These are phyloP conservation scores for Xylariaceae sp. DNA, from an alignment of 2,329 filamentous ascomycete species.

Conservation along the genomic window DNA sequence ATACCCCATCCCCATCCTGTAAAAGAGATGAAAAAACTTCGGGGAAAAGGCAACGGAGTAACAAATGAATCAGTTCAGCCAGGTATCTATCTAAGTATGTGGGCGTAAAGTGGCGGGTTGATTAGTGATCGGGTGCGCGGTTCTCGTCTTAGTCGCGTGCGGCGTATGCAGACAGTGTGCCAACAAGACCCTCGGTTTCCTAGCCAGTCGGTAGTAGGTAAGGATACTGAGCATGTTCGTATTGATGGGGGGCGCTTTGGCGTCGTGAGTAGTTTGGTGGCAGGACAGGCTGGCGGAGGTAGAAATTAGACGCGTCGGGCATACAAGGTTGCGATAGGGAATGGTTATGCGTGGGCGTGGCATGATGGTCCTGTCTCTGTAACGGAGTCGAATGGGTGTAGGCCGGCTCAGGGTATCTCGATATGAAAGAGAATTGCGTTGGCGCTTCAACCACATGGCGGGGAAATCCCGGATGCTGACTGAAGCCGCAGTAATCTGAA, in stretches of 20 bases:
- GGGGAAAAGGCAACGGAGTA: no score
- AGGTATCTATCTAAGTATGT: no score
- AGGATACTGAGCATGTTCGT: slow-evolving; percentile 19
- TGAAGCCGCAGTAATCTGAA: slow-evolving; percentile 26
- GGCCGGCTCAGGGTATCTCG: slow-evolving; percentile 14
- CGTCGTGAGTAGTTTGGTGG: slow-evolving; percentile 29
- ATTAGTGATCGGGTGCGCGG: no score
- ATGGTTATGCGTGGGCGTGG: neutral
- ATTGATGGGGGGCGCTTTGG: slow-evolving; percentile 30
- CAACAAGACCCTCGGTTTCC: neutral
- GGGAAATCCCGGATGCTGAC: slow-evolving; percentile 21
- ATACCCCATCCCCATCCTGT: no score
- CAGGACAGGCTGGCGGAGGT: slow-evolving; percentile 1
- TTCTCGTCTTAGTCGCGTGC: neutral
- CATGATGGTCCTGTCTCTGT: slow-evolving; percentile 18
- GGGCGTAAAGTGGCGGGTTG: no score
- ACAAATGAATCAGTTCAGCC: no score
- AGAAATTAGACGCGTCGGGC: neutral
- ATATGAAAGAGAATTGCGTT: slow-evolving; percentile 6
- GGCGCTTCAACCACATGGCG: slow-evolving; percentile 15
- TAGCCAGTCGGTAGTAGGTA: neutral
- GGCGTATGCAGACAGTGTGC: neutral
- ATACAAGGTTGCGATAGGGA: neutral
- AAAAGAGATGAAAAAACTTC: no score
- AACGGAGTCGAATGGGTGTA: slow-evolving; percentile 11